These are phyloP conservation scores for Fraxinus latifolia DNA, from an alignment of 305 asterid genomes.

Conservation along the genomic window DNA sequence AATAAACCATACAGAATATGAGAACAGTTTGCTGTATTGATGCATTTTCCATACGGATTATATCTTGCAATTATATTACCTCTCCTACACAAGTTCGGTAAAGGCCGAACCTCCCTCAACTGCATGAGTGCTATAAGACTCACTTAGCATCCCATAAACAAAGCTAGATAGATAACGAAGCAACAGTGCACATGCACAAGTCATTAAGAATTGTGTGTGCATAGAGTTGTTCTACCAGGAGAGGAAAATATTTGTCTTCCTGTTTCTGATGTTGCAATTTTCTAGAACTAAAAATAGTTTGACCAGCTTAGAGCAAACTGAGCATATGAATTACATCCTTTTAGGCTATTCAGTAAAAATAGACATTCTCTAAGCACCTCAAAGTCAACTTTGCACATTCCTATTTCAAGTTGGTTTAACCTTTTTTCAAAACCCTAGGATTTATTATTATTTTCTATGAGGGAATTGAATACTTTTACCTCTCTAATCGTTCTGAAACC, in stretches of 20 bases:
- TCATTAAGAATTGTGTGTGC: background rate
- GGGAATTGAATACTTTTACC: conserved; percentile 35
- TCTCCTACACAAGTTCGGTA: background rate
- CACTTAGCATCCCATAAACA: background rate
- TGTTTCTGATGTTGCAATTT: background rate
- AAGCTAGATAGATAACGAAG: background rate
- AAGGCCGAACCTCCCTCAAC: background rate
- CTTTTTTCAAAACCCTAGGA: background rate
- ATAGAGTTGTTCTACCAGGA: background rate
- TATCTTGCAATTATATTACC: background rate
- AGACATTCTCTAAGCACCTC: background rate
- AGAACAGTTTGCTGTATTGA: background rate
- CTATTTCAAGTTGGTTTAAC: conserved; percentile 9
- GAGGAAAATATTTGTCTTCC: background rate
- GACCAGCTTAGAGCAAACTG: background rate
- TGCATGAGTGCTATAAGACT: background rate
- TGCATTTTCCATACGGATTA: background rate
- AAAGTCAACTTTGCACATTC: background rate
- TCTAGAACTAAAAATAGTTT: background rate
- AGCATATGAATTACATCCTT: background rate
- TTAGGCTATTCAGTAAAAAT: background rate
- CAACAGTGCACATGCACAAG: background rate
- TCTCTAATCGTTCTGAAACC: conserved; percentile 55
- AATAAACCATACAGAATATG: background rate
- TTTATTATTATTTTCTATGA: background rate